Evolutionary conservation across 495 filamentous ascomycete species (phyloP).

Genomic region (Schizothecium vesticola): DNA sequence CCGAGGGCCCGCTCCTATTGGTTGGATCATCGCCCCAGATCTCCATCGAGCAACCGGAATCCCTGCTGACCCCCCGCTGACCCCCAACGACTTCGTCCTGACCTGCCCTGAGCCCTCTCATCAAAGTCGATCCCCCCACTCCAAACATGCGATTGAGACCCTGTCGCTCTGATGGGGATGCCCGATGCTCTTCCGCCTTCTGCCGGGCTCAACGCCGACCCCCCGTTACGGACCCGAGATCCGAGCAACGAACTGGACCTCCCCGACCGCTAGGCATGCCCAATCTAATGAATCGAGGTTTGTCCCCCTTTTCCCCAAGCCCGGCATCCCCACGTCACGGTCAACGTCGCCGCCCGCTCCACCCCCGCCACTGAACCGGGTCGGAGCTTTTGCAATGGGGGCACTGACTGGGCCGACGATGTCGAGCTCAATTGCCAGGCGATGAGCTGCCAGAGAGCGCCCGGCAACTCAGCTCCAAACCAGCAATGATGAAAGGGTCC

Average conservation of each 20-base stretch:
- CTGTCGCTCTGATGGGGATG: background rate
- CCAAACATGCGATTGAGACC: background rate
- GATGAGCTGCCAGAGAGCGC: background rate
- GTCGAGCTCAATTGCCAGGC: background rate
- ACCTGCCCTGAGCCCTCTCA: background rate
- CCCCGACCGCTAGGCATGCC: too few species aligned
- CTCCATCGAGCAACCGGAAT: background rate
- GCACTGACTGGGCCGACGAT: too few species aligned
- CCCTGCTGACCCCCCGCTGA: background rate
- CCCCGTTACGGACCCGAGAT: background rate
- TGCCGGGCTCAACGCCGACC: background rate
- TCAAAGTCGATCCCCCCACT: background rate
- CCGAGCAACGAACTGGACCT: background rate
- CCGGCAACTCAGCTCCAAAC: too few species aligned
- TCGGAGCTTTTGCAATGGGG: background rate
- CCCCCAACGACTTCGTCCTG: background rate
- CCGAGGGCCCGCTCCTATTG: background rate
- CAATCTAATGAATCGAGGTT: too few species aligned
- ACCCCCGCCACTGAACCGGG: background rate
- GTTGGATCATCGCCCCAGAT: background rate
- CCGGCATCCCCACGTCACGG: background rate
- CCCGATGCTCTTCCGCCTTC: background rate
- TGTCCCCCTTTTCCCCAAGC: background rate
- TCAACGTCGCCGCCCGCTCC: background rate
- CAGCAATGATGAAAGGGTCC: background rate